phyloP scores from a whole-genome alignment of 306 rosid species.

The Hippophae gyantsensis region DNA sequence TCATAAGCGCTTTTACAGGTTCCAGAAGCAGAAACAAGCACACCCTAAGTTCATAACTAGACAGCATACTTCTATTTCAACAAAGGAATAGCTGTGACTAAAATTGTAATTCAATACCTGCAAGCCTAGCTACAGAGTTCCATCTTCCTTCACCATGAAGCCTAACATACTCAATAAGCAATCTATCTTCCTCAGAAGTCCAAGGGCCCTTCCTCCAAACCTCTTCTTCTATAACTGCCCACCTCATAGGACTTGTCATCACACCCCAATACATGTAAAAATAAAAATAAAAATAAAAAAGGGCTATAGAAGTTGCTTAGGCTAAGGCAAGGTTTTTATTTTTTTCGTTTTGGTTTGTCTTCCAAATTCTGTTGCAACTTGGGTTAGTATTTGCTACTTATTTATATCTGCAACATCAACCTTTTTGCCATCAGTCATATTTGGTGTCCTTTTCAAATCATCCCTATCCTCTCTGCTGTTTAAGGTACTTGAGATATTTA shows the following conservation, averaged over 20 bases:
- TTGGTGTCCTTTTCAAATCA: conserved; percentile 47
- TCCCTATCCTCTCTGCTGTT: conserved; percentile 31
- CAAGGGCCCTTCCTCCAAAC: conserved; percentile 99
- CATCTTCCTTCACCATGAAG: conserved; percentile 95
- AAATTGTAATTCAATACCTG: conserved; percentile 34
- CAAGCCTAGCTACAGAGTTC: conserved; percentile 87
- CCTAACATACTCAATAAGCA: conserved; percentile 75
- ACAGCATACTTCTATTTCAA: too few relatives aligned
- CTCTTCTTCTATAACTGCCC: conserved; percentile 57
- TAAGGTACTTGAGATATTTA: conserved; percentile 18
- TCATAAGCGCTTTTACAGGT: too few relatives aligned
- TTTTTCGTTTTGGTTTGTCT: conserved; percentile 10
- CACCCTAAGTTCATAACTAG: too few relatives aligned
- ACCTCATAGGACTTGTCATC: conserved; percentile 50
- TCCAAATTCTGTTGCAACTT: conserved; percentile 33
- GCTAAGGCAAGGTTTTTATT: not conserved
- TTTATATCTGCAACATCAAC: conserved; percentile 40
- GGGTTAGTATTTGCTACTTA: conserved; percentile 31
- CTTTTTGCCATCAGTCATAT: conserved; percentile 29
- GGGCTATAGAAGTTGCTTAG: not conserved
- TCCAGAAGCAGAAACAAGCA: too few relatives aligned
- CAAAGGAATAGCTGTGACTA: too few relatives aligned
- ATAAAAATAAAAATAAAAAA: not conserved
- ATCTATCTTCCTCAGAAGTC: conserved; percentile 85
- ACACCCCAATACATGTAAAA: conserved; percentile 44